These are phyloP conservation scores for Paspalum vaginatum DNA, from an alignment of 176 grass and related monocot species.

Conservation along the genomic window DNA sequence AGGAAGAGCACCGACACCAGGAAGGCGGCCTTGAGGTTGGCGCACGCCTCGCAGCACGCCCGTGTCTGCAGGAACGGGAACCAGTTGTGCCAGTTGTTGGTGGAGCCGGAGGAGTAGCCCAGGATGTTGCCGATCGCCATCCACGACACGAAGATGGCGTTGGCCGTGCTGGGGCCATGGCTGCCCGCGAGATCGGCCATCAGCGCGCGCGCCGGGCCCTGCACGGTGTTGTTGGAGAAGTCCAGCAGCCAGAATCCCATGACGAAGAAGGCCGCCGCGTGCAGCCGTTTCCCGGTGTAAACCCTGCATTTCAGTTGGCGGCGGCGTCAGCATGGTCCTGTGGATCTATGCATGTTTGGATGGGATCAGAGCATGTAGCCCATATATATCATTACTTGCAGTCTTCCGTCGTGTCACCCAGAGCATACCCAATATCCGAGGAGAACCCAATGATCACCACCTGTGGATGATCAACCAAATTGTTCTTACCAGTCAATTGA, in stretches of 20 bases:
- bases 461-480: constrained; percentile 5
- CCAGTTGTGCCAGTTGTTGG: constrained; percentile 70
- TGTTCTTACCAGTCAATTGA: not conserved
- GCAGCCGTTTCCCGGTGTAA: constrained; percentile 63
- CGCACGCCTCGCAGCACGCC: constrained; percentile 77
- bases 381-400: constrained; percentile 51
- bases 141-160: constrained; percentile 88
- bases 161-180: constrained; percentile 63
- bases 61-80: constrained; percentile 75
- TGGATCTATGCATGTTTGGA: not conserved
- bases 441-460: constrained; percentile 71
- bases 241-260: constrained; percentile 86
- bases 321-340: not conserved
- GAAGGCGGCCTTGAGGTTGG: constrained; percentile 84
- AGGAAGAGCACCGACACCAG: constrained; percentile 78
- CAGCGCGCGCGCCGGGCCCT: constrained; percentile 76
- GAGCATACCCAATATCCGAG: constrained; percentile 70
- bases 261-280: constrained; percentile 59
- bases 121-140: constrained; percentile 89
- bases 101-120: constrained; percentile 82
- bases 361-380: not conserved
- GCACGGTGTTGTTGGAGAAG: constrained; percentile 87
- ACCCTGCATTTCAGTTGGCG: constrained; percentile 33
- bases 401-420: constrained; percentile 68
- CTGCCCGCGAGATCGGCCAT: constrained; percentile 79